Conservation (phyloP, 768 basidiomycete species). For the Russula ochroleuca region DNA sequence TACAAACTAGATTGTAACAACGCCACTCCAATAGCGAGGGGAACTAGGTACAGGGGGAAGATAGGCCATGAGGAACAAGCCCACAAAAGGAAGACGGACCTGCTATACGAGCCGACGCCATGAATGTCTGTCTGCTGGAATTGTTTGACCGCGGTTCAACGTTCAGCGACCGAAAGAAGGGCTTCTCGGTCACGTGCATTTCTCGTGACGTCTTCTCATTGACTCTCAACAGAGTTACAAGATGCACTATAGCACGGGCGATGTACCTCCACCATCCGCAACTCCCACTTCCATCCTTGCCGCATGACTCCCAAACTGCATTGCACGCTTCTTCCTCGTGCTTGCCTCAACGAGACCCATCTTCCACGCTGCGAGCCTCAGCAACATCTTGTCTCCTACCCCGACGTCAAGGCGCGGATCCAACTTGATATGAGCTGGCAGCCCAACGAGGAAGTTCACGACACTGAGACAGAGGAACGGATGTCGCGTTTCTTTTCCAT, state of each 20-base stretch:
- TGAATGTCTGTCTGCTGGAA: background rate
- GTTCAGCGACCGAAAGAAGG: too few species aligned
- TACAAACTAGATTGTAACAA: slow-evolving; percentile 49
- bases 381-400: slow-evolving; percentile 82
- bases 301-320: slow-evolving; percentile 93
- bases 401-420: slow-evolving; percentile 74
- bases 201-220: background rate
- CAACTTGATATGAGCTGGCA: slow-evolving; percentile 80
- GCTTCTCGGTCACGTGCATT: background rate
- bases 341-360: slow-evolving; percentile 77
- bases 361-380: slow-evolving; percentile 65
- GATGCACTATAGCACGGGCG: background rate
- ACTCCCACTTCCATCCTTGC: slow-evolving; percentile 73
- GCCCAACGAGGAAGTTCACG: slow-evolving; percentile 66
- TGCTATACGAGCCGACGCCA: slow-evolving; percentile 18
- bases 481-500: slow-evolving; percentile 89
- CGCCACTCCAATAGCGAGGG: slow-evolving; percentile 49
- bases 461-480: slow-evolving; percentile 83
- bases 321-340: slow-evolving; percentile 80
- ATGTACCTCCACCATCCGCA: slow-evolving; percentile 43
- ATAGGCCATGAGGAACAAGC: slow-evolving; percentile 43
- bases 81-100: slow-evolving; percentile 1
- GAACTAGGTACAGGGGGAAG: slow-evolving; percentile 61
- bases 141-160: too few species aligned
- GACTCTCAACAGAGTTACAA: too few species aligned